Evolutionary conservation across 495 filamentous ascomycete genomes (phyloP), one percentile per base, ranked within the genome.

Genomic region (Talaromyces trachyspermus): DNA sequence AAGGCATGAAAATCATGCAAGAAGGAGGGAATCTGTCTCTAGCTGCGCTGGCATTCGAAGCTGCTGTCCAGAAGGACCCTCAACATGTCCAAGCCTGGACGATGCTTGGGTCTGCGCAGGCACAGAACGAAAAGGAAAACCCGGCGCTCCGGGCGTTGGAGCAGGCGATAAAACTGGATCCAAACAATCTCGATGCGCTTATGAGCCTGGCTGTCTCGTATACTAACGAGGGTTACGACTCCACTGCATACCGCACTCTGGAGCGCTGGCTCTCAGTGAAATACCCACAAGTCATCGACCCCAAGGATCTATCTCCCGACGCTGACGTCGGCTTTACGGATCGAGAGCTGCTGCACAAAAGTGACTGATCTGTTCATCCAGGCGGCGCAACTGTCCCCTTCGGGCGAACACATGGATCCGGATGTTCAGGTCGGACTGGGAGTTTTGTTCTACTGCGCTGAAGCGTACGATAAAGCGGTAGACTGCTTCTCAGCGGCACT

Each of bases 131-230:
- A 59, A 98, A 98, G 66, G 92, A 98, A 60, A 78, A 88, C 3
- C 92, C 92, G 4, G 94, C 94, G n/a, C 96, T 98, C 53, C 84
- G 92, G n/a, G 92, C 94, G 4, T 71, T 96, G 45, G 92, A 96
- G 68, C 87, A 91, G 56, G 89, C 91, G 11, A 69, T 95, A 41
- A 91, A 88, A 63, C 69, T 91, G 7, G 89, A 96, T 55, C 80
- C 88, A 2, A 79, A 80, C 54, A 95, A 95, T 56, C 76, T 95
- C 5, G 75, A 85, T 32, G 91, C 92, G 2, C 72, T 97, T 24
- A 96, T 99, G 89, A 89, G 86, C 3, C 75, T 99, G 15, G 88
- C 91, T 32, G 92, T 99, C 33, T 90, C 85, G n/a, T 99, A 97
- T 65, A 97, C 94, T 26, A 99, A 99, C 69, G 92, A 99, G 65